phyloP scores from a whole-genome alignment of 768 basidiomycete genomes.

The Agrocybe praecox region DNA sequence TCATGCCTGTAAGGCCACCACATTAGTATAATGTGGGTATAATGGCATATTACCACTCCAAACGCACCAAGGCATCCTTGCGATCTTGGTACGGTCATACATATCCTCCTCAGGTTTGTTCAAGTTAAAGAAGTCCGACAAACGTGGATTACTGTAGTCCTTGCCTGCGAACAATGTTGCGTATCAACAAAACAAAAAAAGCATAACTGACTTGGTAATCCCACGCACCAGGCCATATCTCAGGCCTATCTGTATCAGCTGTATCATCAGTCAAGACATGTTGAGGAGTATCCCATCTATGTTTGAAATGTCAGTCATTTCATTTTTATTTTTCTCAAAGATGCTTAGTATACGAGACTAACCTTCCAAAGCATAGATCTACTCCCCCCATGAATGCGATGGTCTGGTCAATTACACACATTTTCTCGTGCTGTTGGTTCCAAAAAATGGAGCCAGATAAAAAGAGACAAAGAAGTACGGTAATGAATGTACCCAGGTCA shows the following conservation, averaged over 20 bases:
- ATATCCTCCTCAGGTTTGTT: conserved; percentile 93
- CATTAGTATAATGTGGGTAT: not conserved
- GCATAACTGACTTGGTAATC: not conserved
- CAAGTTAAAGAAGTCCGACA: conserved; percentile 83
- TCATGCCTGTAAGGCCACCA: conserved; percentile 73
- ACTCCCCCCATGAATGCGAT: conserved; percentile 99
- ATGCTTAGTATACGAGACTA: not conserved
- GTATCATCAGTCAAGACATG: conserved; percentile 89
- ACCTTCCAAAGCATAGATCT: conserved; percentile 92
- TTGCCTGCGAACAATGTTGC: conserved; percentile 65
- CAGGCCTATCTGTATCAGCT: conserved; percentile 57
- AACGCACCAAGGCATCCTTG: conserved; percentile 93
- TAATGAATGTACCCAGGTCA: not conserved
- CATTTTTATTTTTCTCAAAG: not conserved
- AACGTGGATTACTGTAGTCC: conserved; percentile 91
- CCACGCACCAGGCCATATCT: conserved; percentile 84
- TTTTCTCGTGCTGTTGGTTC: conserved; percentile 82
- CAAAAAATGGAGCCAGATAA: not conserved
- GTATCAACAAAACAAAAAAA: not conserved
- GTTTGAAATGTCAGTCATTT: conserved; percentile 3
- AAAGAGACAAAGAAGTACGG: not conserved
- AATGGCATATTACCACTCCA: not conserved
- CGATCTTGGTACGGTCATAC: conserved; percentile 88
- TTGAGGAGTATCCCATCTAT: conserved; percentile 94
- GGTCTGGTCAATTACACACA: conserved; percentile 96